Conservation (phyloP, 768 basidiomycete species). For the Termitomyces sp. region DNA sequence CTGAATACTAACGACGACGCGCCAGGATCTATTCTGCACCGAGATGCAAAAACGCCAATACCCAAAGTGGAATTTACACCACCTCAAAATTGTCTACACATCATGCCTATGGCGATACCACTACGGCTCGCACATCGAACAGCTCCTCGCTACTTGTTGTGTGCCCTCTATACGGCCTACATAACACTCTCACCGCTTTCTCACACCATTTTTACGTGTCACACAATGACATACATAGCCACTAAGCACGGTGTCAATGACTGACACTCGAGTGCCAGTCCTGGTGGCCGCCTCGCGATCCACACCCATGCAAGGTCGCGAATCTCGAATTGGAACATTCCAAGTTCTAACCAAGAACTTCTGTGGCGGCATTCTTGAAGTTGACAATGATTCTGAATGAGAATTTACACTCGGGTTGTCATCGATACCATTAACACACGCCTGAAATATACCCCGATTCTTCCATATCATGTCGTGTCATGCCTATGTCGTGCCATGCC, state of each 20-base stretch:
- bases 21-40: slow-evolving; percentile 19
- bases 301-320: neutral
- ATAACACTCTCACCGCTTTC: neutral
- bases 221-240: neutral
- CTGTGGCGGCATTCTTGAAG: neutral
- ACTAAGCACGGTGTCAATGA: neutral
- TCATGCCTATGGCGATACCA: slow-evolving; percentile 24
- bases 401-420: neutral
- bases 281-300: neutral
- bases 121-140: slow-evolving; percentile 25
- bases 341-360: too few species aligned
- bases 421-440: neutral
- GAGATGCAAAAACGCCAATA: slow-evolving; percentile 29
- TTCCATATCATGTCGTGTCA: too few species aligned
- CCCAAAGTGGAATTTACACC: slow-evolving; percentile 25
- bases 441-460: too few species aligned
- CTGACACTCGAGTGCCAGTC: neutral
- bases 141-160: slow-evolving; percentile 26
- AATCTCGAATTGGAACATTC: too few species aligned
- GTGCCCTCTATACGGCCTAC: slow-evolving; percentile 21
- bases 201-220: neutral
- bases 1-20: too few species aligned
- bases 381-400: neutral
- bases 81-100: slow-evolving; percentile 27
- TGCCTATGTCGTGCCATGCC: too few species aligned